Evolutionary conservation across 805 yeast species (phyloP).

Genomic region (Dipodascopsis uninucleata): DNA sequence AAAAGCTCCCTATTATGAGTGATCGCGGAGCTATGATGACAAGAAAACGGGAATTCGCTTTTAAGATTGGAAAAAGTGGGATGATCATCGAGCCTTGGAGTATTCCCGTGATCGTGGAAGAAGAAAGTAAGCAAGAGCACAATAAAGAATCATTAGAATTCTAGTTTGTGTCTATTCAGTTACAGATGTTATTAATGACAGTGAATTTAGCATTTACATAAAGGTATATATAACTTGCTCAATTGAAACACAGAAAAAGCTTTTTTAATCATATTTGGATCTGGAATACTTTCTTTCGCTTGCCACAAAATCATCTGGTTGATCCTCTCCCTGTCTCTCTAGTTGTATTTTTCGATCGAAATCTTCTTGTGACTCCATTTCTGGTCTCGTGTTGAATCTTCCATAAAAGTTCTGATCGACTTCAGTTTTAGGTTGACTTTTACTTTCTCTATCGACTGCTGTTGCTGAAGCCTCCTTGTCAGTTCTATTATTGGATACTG

Average conservation of each 20-base stretch:
- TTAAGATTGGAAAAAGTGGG: slow-evolving; percentile 74
- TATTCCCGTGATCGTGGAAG: slow-evolving; percentile 92
- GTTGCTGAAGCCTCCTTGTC: background rate
- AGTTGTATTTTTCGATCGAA: slow-evolving; percentile 25
- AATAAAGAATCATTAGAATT: slow-evolving; percentile 8
- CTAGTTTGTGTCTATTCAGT: no score
- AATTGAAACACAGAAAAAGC: background rate
- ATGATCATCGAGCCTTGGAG: slow-evolving; percentile 94
- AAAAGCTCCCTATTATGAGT: slow-evolving; percentile 66
- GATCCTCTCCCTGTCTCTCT: slow-evolving; percentile 26
- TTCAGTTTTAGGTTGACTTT: background rate
- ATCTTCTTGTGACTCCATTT: slow-evolving; percentile 18
- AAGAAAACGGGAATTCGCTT: slow-evolving; percentile 73
- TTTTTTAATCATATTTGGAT: slow-evolving; percentile 23
- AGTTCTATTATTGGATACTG: background rate
- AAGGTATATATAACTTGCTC: background rate
- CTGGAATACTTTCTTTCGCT: slow-evolving; percentile 21
- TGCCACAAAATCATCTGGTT: slow-evolving; percentile 24
- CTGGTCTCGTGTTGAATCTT: background rate
- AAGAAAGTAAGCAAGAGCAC: slow-evolving; percentile 18
- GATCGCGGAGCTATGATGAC: slow-evolving; percentile 78
- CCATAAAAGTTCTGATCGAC: background rate
- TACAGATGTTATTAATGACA: no score
- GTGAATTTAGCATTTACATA: background rate
- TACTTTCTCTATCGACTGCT: slow-evolving; percentile 9